Evolutionary conservation across 441 rosid genomes (phyloP).

Genomic region (Erodium texanum): DNA sequence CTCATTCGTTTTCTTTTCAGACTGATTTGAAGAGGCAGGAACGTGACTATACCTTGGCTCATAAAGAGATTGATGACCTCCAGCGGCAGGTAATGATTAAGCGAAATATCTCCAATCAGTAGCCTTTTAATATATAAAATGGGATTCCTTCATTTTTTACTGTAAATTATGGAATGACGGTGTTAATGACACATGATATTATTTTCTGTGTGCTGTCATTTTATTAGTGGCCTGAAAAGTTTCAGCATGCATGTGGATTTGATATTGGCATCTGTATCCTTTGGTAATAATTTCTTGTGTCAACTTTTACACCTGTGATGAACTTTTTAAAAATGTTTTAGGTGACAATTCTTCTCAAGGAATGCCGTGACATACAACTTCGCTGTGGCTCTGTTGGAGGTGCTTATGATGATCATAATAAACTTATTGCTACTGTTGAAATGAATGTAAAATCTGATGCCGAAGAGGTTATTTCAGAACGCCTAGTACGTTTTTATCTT

Average conservation of each 20-base stretch:
- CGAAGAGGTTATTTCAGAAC: constrained; percentile 71
- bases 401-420: constrained; percentile 34
- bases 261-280: not conserved
- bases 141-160: constrained; percentile 19
- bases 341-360: constrained; percentile 93
- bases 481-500: constrained; percentile 45
- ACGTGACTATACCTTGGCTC: too few species aligned
- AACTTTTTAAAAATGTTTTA: constrained; percentile 24
- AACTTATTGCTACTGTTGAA: constrained; percentile 36
- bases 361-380: constrained; percentile 90
- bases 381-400: constrained; percentile 57
- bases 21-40: constrained; percentile 21
- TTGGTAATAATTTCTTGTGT: not conserved
- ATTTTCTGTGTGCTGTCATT: not conserved
- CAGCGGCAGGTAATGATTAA: too few species aligned
- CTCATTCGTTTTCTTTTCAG: constrained; percentile 27
- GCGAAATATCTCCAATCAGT: too few species aligned
- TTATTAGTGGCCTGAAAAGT: not conserved
- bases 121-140: too few species aligned
- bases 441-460: constrained; percentile 46
- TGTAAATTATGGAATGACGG: not conserved
- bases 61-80: too few species aligned
- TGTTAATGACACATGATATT: not conserved
- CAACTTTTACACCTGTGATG: not conserved
- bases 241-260: not conserved